A percentile compares a stretch with the other conserved stretches of the same genome.
phyloP scores from a whole-genome alignment of 2,329 filamentous ascomycete species.

The Capronia americana region DNA sequence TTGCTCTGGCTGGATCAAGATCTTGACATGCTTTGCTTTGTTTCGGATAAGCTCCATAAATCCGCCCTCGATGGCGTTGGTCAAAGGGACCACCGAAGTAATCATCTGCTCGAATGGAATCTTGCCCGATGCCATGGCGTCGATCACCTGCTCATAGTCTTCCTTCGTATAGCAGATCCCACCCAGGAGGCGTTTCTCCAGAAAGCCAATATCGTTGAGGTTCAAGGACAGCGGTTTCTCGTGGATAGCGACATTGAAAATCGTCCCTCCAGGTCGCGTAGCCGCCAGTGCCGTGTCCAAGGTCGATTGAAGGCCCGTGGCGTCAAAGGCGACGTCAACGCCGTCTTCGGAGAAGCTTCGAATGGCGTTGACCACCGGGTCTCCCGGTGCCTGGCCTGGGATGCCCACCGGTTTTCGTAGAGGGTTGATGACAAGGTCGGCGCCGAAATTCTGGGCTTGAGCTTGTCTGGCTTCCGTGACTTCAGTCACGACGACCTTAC shows the following conservation, averaged over 20 bases:
- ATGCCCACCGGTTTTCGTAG: conserved; percentile 5
- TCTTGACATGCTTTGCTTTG: conserved; percentile 68
- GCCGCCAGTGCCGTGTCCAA: conserved; percentile 57
- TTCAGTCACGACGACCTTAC: conserved; percentile 61
- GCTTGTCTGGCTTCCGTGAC: conserved; percentile 47
- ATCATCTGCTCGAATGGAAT: conserved; percentile 59
- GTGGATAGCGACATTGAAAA: conserved; percentile 63
- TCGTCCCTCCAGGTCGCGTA: conserved; percentile 55
- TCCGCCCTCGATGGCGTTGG: conserved; percentile 63
- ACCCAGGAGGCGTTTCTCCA: conserved; percentile 58
- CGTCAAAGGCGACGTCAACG: conserved; percentile 59
- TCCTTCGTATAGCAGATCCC: conserved; percentile 45
- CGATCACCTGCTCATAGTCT: conserved; percentile 57
- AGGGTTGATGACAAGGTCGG: conserved; percentile 58
- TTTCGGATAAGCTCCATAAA: conserved; percentile 64
- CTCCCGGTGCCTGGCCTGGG: conserved; percentile 1
- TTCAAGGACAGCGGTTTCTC: conserved; percentile 56
- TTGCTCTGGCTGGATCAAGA: conserved; percentile 53
- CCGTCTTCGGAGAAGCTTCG: conserved; percentile 41
- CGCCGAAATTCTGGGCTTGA: conserved; percentile 59
- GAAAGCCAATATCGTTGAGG: conserved; percentile 59
- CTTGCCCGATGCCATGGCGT: conserved; percentile 46
- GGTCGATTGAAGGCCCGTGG: conserved; percentile 58
- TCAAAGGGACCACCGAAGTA: conserved; percentile 62
- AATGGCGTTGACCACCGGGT: conserved; percentile 14